Conservation (phyloP, 192 early-diverging fungal species). For the Thamnidium elegans region DNA sequence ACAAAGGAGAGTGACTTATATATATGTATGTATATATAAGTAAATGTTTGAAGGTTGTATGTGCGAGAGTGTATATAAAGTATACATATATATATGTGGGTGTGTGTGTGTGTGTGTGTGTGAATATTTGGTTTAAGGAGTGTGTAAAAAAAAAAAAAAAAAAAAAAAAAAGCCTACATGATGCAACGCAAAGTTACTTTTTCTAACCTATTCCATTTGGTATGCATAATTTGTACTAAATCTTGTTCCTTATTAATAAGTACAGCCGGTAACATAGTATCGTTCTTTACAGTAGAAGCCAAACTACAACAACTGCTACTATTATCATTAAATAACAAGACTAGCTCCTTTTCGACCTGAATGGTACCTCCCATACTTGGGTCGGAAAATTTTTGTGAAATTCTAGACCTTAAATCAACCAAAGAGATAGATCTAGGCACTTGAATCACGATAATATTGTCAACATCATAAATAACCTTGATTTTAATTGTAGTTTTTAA, state of each 20-base stretch:
- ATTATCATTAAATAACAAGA: slow-evolving; percentile 7
- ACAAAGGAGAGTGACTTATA: too few species aligned
- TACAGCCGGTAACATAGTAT: neutral
- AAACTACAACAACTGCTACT: neutral
- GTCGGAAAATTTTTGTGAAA: slow-evolving; percentile 26
- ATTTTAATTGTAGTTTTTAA: slow-evolving; percentile 17
- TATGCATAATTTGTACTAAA: slow-evolving; percentile 11
- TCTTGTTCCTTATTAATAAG: slow-evolving; percentile 6
- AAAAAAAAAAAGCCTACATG: neutral
- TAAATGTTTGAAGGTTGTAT: too few species aligned
- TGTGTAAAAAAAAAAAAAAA: too few species aligned
- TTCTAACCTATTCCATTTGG: slow-evolving; percentile 14
- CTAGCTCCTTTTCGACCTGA: neutral
- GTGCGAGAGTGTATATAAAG: too few species aligned
- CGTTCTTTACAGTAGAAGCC: neutral
- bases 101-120: too few species aligned
- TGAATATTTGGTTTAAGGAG: too few species aligned
- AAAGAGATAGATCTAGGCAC: slow-evolving; percentile 29
- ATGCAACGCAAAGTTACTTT: slow-evolving; percentile 21
- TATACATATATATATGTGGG: too few species aligned
- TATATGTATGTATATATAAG: too few species aligned
- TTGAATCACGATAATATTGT: slow-evolving; percentile 31
- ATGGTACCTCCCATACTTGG: neutral
- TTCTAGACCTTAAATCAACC: slow-evolving; percentile 14
- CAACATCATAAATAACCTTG: slow-evolving; percentile 25